Percentiles rank a stretch among this genome's conserved stretches.
Conservation (phyloP, 1,139 yeast species). For the Arxiozyma slooffiae region DNA sequence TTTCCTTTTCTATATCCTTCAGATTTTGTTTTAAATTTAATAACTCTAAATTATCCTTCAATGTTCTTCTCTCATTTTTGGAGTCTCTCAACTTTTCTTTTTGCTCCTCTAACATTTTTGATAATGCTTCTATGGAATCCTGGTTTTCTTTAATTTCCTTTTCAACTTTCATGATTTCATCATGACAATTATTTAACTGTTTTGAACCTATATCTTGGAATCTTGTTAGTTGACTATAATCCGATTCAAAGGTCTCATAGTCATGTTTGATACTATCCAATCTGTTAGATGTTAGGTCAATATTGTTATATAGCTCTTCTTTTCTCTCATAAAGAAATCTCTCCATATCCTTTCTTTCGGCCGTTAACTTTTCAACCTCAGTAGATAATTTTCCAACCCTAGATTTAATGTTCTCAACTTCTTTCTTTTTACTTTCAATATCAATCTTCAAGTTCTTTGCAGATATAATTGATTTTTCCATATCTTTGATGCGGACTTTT, state of each 20-base stretch:
- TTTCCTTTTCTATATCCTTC: slow-evolving; percentile 30
- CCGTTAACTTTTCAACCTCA: slow-evolving; percentile 5
- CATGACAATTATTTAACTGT: background rate
- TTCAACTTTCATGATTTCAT: background rate
- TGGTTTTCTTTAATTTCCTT: slow-evolving; percentile 10
- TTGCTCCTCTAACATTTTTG: slow-evolving; percentile 20
- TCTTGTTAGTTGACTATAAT: background rate
- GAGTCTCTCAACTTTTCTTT: slow-evolving; percentile 39
- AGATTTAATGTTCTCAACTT: slow-evolving; percentile 31
- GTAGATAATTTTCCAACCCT: slow-evolving; percentile 2
- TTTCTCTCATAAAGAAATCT: slow-evolving; percentile 2
- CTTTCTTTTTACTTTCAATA: slow-evolving; percentile 29
- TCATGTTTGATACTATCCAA: background rate
- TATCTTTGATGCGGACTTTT: slow-evolving; percentile 43
- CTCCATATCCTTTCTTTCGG: slow-evolving; percentile 3
- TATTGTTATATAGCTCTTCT: background rate
- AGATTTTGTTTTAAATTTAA: slow-evolving; percentile 35
- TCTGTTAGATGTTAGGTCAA: background rate
- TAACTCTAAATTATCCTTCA: slow-evolving; percentile 48
- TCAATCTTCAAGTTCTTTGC: slow-evolving; percentile 31
- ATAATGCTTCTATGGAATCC: slow-evolving; percentile 16
- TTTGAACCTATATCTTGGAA: background rate
- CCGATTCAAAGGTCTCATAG: background rate
- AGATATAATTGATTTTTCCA: slow-evolving; percentile 45
- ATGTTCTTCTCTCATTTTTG: slow-evolving; percentile 42